phyloP scores from a whole-genome alignment of 2,329 filamentous ascomycete species.

The Amylocarpus encephaloides region DNA sequence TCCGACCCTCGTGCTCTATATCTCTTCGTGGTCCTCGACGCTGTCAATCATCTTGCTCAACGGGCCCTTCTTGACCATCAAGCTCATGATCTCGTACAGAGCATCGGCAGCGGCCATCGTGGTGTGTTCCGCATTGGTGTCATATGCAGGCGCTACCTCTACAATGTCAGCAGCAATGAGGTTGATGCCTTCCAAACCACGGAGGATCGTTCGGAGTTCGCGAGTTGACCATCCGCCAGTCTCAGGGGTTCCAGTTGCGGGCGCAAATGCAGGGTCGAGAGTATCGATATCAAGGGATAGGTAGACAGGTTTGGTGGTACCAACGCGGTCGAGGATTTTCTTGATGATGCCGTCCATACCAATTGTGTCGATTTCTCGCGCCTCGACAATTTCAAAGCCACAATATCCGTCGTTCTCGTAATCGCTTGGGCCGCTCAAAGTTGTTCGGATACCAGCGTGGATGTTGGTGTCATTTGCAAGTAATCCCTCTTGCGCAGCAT shows the following conservation, averaged over 20 bases:
- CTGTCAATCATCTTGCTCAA: slow-evolving; percentile 43
- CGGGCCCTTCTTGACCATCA: slow-evolving; percentile 76
- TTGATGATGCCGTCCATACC: slow-evolving; percentile 70
- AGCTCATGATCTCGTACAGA: slow-evolving; percentile 71
- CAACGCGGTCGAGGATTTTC: slow-evolving; percentile 69
- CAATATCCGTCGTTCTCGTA: slow-evolving; percentile 83
- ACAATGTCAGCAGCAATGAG: slow-evolving; percentile 66
- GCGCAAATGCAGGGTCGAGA: slow-evolving; percentile 75
- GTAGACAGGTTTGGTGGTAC: slow-evolving; percentile 69
- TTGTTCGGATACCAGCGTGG: slow-evolving; percentile 81
- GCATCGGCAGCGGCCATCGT: slow-evolving; percentile 68
- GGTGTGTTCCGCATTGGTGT: slow-evolving; percentile 65
- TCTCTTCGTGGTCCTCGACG: slow-evolving; percentile 20
- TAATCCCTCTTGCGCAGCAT: slow-evolving; percentile 71
- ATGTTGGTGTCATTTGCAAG: slow-evolving; percentile 79
- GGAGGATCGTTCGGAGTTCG: slow-evolving; percentile 64
- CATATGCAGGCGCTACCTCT: slow-evolving; percentile 67
- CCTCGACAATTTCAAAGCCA: slow-evolving; percentile 77
- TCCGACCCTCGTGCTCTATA: slow-evolving; percentile 9
- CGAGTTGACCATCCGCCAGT: slow-evolving; percentile 71
- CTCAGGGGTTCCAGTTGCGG: slow-evolving; percentile 69
- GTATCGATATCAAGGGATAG: slow-evolving; percentile 84
- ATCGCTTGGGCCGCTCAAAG: slow-evolving; percentile 69
- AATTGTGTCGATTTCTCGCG: slow-evolving; percentile 62
- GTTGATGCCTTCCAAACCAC: slow-evolving; percentile 63